A percentile compares a stretch with the other conserved stretches of the same genome.
These are phyloP conservation scores for Solanum rostratum DNA, from an alignment of 257 asterid species.

Conservation along the genomic window DNA sequence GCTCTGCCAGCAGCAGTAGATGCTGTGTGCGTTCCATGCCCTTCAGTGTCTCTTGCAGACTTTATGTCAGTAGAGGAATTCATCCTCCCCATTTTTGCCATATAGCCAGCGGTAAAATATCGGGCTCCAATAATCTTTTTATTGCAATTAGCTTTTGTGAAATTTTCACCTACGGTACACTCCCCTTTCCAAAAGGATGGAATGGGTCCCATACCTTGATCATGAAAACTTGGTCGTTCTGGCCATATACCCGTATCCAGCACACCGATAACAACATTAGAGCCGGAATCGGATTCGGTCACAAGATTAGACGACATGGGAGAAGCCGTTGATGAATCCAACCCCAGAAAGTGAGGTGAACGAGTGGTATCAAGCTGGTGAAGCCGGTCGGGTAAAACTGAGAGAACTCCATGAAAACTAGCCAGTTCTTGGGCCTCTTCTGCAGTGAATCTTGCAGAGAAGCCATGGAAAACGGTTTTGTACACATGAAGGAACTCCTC, in stretches of 20 bases:
- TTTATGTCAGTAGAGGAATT: conserved; percentile 22
- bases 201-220: conserved; percentile 50
- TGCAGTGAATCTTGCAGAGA: conserved; percentile 48
- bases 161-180: conserved; percentile 43
- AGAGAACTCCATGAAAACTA: conserved; percentile 28
- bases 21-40: conserved; percentile 91
- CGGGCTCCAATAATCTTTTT: conserved; percentile 66
- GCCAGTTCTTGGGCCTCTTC: conserved; percentile 35
- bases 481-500: conserved; percentile 45
- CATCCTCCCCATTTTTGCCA: conserved; percentile 22
- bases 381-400: conserved; percentile 57
- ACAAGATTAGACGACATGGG: conserved; percentile 22
- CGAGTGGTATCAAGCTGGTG: conserved; percentile 69
- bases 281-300: conserved; percentile 55
- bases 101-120: conserved; percentile 42
- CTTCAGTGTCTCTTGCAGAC: conserved; percentile 62
- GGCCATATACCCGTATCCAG: conserved; percentile 85
- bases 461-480: conserved; percentile 68
- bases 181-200: conserved; percentile 70
- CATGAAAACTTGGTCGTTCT: conserved; percentile 58
- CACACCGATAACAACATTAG: conserved; percentile 57
- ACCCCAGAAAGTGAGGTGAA: conserved; percentile 57
- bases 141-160: conserved; percentile 46
- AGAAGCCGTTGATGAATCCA: conserved; percentile 1
- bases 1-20: conserved; percentile 84